These are phyloP conservation scores for Lathyrus tuberosus DNA, from an alignment of 306 rosid genomes.

Conservation along the genomic window DNA sequence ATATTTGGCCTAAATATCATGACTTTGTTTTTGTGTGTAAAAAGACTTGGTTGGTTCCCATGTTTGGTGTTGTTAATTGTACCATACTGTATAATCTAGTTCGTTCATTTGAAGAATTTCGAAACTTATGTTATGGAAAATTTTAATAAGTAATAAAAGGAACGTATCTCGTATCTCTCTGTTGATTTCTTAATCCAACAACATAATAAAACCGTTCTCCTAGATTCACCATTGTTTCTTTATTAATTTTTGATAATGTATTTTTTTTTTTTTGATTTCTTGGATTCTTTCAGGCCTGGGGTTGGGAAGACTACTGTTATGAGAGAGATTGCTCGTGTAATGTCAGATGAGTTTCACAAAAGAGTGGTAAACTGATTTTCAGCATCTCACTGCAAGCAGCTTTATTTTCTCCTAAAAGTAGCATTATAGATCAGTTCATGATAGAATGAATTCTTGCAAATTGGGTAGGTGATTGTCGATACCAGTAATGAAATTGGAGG, in stretches of 20 bases:
- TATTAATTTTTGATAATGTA: slow-evolving; percentile 10
- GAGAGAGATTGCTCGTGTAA: slow-evolving; percentile 69
- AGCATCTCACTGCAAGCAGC: slow-evolving; percentile 5
- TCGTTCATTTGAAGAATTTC: too few relatives aligned
- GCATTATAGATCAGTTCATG: slow-evolving; percentile 22
- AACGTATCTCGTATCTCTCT: not conserved
- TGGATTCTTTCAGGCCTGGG: slow-evolving; percentile 62
- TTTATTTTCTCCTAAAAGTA: slow-evolving; percentile 5
- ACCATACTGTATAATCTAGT: not conserved
- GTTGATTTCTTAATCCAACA: slow-evolving; percentile 6
- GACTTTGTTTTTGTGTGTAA: not conserved
- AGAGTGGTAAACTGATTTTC: slow-evolving; percentile 61
- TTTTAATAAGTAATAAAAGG: slow-evolving; percentile 1
- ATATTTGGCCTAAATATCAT: not conserved
- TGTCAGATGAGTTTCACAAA: slow-evolving; percentile 67
- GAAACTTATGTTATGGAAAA: too few relatives aligned
- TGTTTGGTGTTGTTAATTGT: slow-evolving; percentile 27
- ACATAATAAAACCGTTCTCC: slow-evolving; percentile 10
- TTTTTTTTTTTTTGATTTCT: not conserved
- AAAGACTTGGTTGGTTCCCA: slow-evolving; percentile 21
- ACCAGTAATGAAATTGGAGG: slow-evolving; percentile 84
- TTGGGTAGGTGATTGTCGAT: slow-evolving; percentile 63
- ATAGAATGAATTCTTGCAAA: slow-evolving; percentile 34
- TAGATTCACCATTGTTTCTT: slow-evolving; percentile 9
- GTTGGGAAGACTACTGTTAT: slow-evolving; percentile 77